Conservation (phyloP, 352 stramenopile genomes). For the Aphanomyces astaci region DNA sequence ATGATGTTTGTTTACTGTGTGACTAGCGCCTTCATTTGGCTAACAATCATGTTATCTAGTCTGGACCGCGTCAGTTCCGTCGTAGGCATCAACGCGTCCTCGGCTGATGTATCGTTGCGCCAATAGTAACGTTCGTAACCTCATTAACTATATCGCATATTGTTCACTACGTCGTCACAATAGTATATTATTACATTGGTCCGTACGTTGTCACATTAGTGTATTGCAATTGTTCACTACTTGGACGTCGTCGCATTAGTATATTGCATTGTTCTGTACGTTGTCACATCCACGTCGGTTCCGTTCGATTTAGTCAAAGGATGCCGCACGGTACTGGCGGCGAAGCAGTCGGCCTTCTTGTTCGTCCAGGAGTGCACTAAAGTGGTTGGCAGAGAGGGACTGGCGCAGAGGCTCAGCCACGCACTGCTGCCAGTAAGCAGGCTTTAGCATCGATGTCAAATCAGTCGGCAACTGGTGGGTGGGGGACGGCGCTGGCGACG, state of each 20-base stretch:
- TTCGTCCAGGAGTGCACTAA: neutral
- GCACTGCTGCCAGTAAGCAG: neutral
- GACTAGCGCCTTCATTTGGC: too few species aligned
- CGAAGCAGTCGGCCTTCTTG: neutral
- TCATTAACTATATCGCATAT: too few species aligned
- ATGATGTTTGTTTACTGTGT: neutral
- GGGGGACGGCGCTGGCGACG: neutral
- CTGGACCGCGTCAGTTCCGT: neutral
- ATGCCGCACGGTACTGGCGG: neutral
- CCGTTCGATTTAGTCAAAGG: neutral
- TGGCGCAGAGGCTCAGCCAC: neutral
- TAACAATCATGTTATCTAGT: too few species aligned
- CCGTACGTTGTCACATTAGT: too few species aligned
- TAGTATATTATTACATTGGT: too few species aligned
- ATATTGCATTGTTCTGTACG: too few species aligned
- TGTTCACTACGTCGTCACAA: too few species aligned
- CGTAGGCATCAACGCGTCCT: constrained; percentile 7
- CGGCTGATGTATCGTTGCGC: neutral
- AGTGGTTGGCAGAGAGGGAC: neutral
- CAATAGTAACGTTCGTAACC: too few species aligned
- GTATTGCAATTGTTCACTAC: too few species aligned
- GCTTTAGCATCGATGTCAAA: too few species aligned
- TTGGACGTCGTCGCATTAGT: too few species aligned
- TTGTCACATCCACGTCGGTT: neutral
- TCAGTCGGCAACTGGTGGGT: neutral